These are phyloP conservation scores for Paramecium pentaurelia DNA, from an alignment of 73 alveolate species.

Conservation along the genomic window DNA sequence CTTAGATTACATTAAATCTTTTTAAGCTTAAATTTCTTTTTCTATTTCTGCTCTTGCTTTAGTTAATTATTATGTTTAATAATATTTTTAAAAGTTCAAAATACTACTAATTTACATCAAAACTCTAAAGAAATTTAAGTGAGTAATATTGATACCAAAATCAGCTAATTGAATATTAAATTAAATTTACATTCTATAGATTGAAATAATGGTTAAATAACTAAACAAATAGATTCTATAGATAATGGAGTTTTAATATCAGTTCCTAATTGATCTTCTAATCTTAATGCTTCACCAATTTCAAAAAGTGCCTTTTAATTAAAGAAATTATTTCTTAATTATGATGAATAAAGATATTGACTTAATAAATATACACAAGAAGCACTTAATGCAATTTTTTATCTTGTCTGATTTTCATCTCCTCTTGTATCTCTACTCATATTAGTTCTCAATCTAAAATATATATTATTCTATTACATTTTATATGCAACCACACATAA, in stretches of 20 bases:
- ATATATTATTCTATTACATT: background rate
- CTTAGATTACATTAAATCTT: background rate
- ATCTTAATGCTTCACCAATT: background rate
- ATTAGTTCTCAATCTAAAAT: background rate
- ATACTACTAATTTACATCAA: background rate
- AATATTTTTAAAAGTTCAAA: background rate
- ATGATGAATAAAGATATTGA: background rate
- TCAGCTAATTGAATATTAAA: background rate
- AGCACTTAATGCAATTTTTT: background rate
- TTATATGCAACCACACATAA: background rate
- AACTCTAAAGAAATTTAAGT: background rate
- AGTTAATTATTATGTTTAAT: background rate
- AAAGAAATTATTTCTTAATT: background rate
- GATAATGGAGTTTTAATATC: background rate
- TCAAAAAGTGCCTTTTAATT: background rate
- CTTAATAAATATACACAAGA: background rate
- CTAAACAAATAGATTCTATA: background rate
- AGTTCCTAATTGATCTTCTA: background rate
- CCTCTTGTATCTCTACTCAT: constrained; percentile 20
- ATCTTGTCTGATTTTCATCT: background rate
- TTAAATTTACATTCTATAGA: background rate
- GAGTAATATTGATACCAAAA: background rate
- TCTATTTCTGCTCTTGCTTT: background rate
- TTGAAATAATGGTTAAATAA: background rate
- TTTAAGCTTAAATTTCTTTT: background rate